phyloP scores from a whole-genome alignment of 371 early-diverging fungal species.

The Mucor sp. region DNA sequence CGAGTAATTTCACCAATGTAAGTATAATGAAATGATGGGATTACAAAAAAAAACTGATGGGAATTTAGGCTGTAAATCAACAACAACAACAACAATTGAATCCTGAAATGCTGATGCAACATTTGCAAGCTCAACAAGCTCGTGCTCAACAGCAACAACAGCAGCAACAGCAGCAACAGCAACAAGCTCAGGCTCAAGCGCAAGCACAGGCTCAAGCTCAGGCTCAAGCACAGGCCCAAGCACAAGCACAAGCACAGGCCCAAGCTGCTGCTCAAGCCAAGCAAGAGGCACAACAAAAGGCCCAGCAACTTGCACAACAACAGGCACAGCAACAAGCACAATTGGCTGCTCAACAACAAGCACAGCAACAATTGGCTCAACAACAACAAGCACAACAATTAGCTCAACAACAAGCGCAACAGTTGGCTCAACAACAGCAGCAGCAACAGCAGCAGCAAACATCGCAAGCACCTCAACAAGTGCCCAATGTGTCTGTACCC shows the following conservation, averaged over 20 bases:
- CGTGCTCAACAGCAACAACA: constrained; percentile 21
- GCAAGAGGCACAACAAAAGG: constrained; percentile 19
- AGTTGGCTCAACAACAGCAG: not conserved
- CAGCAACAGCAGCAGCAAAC: not conserved
- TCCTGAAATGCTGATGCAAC: constrained; percentile 26
- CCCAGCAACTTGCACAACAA: constrained; percentile 18
- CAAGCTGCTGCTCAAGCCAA: constrained; percentile 12
- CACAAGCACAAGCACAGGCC: constrained; percentile 14
- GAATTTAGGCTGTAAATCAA: not conserved
- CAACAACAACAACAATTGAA: constrained; percentile 25
- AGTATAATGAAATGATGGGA: not conserved
- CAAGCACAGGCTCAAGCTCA: constrained; percentile 20
- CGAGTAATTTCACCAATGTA: constrained; percentile 16
- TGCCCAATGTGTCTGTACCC: constrained; percentile 5
- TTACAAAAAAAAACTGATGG: not conserved
- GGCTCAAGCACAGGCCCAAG: constrained; percentile 15
- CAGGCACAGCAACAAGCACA: constrained; percentile 22
- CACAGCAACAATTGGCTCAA: constrained; percentile 12
- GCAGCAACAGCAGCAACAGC: constrained; percentile 12
- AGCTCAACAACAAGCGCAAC: constrained; percentile 3
- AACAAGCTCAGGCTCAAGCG: constrained; percentile 11
- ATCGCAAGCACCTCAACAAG: constrained; percentile 6
- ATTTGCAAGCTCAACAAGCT: constrained; percentile 23
- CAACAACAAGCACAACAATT: constrained; percentile 7
- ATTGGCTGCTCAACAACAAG: constrained; percentile 8